phyloP scores from a whole-genome alignment of 106 monocot genomes.

The Platanthera zijinensis region DNA sequence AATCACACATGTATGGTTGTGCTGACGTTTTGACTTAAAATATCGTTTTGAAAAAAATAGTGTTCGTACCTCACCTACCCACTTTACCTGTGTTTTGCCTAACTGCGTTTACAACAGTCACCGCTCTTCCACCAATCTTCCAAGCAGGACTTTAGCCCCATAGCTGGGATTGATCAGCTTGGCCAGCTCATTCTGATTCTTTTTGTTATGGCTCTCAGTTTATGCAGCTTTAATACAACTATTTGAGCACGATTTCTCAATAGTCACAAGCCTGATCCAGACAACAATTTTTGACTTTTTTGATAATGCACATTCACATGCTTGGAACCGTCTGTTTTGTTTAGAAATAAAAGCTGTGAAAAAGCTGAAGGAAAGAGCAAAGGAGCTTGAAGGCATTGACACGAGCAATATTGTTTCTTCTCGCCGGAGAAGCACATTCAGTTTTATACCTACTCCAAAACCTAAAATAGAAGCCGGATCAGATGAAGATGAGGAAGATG shows the following conservation, averaged over 20 bases:
- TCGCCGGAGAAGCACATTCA: conserved; percentile 56
- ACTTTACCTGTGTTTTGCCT: background rate
- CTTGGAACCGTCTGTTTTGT: background rate
- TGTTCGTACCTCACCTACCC: background rate
- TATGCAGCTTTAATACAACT: background rate
- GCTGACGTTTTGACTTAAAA: too few relatives aligned
- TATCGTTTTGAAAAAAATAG: too few relatives aligned
- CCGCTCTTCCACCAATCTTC: background rate
- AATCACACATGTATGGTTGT: too few relatives aligned
- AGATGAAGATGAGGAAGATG: conserved; percentile 46
- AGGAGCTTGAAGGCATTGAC: conserved; percentile 95
- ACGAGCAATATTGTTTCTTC: conserved; percentile 88
- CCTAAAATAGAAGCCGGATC: conserved; percentile 45
- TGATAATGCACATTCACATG: background rate
- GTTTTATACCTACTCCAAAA: conserved; percentile 60
- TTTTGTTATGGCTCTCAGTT: background rate
- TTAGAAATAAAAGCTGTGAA: conserved; percentile 78
- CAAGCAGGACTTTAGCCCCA: background rate
- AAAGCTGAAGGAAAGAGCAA: conserved; percentile 81
- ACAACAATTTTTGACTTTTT: background rate
- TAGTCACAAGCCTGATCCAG: background rate
- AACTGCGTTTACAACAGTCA: background rate
- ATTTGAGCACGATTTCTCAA: background rate
- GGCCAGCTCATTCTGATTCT: background rate
- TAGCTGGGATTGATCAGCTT: background rate